Evolutionary conservation across 164 flowering plant genomes (phyloP).

Genomic region (Houttuynia cordata): DNA sequence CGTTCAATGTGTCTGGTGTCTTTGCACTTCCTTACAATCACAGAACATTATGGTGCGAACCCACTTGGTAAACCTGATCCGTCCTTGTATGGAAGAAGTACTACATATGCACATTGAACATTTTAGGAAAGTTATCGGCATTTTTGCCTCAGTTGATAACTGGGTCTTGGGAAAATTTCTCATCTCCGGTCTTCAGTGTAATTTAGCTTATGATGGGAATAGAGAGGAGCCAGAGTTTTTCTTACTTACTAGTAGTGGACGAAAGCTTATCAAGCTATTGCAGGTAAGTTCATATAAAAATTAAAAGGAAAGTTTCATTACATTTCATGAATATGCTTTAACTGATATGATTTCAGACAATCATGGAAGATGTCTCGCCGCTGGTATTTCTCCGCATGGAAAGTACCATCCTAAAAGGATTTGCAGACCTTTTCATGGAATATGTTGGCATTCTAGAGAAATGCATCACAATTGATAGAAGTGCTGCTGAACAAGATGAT

Average conservation of each 20-base stretch:
- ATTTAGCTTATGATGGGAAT: constrained; percentile 11
- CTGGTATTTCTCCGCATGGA: constrained; percentile 43
- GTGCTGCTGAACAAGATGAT: constrained; percentile 11
- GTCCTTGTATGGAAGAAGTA: constrained; percentile 43
- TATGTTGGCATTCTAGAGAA: constrained; percentile 35
- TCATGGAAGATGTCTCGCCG: constrained; percentile 25
- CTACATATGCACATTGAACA: constrained; percentile 29
- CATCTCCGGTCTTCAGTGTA: constrained; percentile 26
- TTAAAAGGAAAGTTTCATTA: not conserved
- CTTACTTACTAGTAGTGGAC: constrained; percentile 52
- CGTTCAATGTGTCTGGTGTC: constrained; percentile 30
- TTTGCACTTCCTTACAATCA: constrained; percentile 43
- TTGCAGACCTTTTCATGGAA: constrained; percentile 34
- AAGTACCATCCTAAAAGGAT: constrained; percentile 31
- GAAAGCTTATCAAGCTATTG: constrained; percentile 38
- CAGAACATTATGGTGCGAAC: constrained; percentile 34
- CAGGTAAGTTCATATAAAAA: constrained; percentile 29
- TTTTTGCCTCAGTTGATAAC: constrained; percentile 36
- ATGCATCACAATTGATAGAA: constrained; percentile 19
- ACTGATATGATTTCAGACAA: constrained; percentile 23
- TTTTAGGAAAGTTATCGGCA: constrained; percentile 36
- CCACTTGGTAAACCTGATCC: constrained; percentile 33
- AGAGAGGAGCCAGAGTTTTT: constrained; percentile 32
- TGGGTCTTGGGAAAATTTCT: constrained; percentile 52
- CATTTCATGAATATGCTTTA: not conserved